These are phyloP conservation scores for Fagopyrum homotropicum DNA, from an alignment of 148 eudicot genomes.

Conservation along the genomic window DNA sequence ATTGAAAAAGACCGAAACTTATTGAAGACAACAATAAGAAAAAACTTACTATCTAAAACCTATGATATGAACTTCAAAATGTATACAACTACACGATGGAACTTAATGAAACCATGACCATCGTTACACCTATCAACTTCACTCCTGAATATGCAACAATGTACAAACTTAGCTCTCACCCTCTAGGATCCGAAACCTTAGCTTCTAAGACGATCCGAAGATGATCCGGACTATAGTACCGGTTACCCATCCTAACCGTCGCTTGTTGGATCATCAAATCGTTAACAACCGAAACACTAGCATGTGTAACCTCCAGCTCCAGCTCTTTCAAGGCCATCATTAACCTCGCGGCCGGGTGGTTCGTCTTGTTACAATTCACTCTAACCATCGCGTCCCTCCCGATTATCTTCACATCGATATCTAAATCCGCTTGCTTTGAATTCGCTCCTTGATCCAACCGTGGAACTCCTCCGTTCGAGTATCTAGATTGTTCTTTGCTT, in stretches of 20 bases:
- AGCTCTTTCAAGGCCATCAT: conserved; percentile 72
- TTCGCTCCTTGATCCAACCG: neutral
- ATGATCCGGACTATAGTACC: conserved; percentile 64
- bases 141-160: neutral
- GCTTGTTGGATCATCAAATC: conserved; percentile 94
- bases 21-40: no score
- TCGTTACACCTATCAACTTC: no score
- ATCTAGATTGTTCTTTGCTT: neutral
- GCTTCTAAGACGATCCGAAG: conserved; percentile 45
- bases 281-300: conserved; percentile 73
- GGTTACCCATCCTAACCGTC: conserved; percentile 58
- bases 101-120: no score
- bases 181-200: conserved; percentile 41
- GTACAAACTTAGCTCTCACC: neutral
- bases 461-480: neutral
- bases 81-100: no score
- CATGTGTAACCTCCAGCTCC: conserved; percentile 69
- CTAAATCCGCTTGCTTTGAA: conserved; percentile 33
- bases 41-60: no score
- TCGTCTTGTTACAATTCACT: conserved; percentile 53
- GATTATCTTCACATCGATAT: conserved; percentile 66
- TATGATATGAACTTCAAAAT: no score
- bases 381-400: conserved; percentile 86
- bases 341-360: conserved; percentile 79
- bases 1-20: no score